These are phyloP conservation scores for Populus hybrid DNA, from an alignment of 441 rosid genomes.

Conservation along the genomic window DNA sequence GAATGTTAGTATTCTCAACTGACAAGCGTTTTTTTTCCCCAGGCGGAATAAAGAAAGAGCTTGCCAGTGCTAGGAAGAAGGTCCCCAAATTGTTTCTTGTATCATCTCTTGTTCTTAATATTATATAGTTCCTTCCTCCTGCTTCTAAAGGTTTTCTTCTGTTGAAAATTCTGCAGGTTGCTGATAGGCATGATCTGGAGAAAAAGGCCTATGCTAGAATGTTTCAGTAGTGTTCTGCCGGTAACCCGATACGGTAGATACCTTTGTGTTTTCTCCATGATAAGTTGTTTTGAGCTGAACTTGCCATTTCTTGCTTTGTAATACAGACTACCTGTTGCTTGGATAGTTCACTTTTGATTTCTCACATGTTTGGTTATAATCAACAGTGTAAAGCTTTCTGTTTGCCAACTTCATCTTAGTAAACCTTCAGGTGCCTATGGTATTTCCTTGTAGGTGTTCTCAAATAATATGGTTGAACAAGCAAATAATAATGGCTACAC, in stretches of 20 bases:
- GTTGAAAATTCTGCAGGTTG: slow-evolving; percentile 27
- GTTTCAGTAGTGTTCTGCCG: slow-evolving; percentile 28
- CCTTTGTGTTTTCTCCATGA: neutral
- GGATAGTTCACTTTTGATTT: neutral
- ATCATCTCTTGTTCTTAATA: neutral
- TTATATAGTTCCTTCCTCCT: neutral
- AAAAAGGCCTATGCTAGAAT: slow-evolving; percentile 41
- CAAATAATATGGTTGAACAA: too few relatives aligned
- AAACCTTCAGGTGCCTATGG: neutral
- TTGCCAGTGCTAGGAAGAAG: slow-evolving; percentile 41
- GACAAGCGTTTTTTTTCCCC: neutral
- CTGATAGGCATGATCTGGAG: slow-evolving; percentile 37
- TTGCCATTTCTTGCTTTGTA: neutral
- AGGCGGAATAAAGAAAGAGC: slow-evolving; percentile 44
- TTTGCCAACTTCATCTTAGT: neutral
- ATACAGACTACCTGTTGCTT: neutral
- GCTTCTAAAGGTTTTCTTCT: neutral
- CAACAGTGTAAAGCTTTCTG: neutral
- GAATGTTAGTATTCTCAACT: neutral
- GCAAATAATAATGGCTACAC: too few relatives aligned
- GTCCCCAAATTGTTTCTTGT: slow-evolving; percentile 4
- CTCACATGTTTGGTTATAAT: neutral
- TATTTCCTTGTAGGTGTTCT: too few relatives aligned
- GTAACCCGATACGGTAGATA: slow-evolving; percentile 5
- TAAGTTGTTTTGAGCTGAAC: neutral